phyloP scores from a whole-genome alignment of 345 rosid species.

The Hypericum androsaemum region DNA sequence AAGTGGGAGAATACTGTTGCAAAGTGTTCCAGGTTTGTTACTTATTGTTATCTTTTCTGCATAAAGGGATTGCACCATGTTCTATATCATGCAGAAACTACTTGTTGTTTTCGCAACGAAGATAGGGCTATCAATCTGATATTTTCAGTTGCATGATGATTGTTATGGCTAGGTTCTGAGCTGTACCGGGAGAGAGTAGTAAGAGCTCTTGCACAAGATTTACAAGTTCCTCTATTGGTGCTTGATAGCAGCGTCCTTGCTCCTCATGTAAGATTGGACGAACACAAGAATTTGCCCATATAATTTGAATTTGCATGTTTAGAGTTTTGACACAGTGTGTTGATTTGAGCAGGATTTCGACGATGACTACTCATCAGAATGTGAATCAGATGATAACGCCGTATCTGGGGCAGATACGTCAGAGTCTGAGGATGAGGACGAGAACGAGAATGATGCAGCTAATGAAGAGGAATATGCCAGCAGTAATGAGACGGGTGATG shows the following conservation, averaged over 20 bases:
- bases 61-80: too few species aligned
- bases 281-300: background rate
- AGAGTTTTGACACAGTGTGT: constrained; percentile 3
- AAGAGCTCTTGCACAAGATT: constrained; percentile 78
- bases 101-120: too few species aligned
- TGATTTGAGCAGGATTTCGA: constrained; percentile 47
- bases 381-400: constrained; percentile 54
- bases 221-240: constrained; percentile 72
- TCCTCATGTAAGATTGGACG: constrained; percentile 67
- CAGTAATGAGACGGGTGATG: constrained; percentile 39
- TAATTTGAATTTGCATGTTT: background rate
- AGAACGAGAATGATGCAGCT: constrained; percentile 34
- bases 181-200: constrained; percentile 90
- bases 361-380: constrained; percentile 59
- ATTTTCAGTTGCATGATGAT: constrained; percentile 7
- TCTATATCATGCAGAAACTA: too few species aligned
- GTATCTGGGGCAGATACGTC: constrained; percentile 63
- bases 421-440: constrained; percentile 85
- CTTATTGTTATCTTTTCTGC: background rate
- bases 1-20: constrained; percentile 84
- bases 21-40: constrained; percentile 71
- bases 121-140: too few species aligned
- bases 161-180: constrained; percentile 63
- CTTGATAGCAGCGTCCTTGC: constrained; percentile 91
- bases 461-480: constrained; percentile 69